These are phyloP conservation scores for Syzygium syzygioides DNA, from an alignment of 441 rosid genomes.

Conservation along the genomic window DNA sequence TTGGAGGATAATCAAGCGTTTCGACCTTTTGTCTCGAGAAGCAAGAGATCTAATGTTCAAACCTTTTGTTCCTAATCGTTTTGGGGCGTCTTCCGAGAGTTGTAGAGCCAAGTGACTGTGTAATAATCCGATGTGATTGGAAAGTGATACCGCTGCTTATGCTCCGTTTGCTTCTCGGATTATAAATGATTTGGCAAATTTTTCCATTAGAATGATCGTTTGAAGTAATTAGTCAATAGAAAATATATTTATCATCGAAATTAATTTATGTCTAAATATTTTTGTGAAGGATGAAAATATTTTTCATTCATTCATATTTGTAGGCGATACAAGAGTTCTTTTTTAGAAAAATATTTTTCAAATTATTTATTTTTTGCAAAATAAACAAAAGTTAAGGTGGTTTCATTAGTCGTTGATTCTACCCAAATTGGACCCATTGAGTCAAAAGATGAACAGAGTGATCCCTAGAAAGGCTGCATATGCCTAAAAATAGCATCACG, in stretches of 20 bases:
- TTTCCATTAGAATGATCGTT: no score
- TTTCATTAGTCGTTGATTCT: background rate
- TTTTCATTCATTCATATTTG: background rate
- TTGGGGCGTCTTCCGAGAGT: background rate
- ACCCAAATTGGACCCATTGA: background rate
- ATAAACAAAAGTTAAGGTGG: background rate
- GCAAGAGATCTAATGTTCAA: background rate
- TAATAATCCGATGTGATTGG: background rate
- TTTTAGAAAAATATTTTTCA: background rate
- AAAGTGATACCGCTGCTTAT: background rate
- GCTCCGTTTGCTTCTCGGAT: background rate
- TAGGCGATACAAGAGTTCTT: rapidly evolving
- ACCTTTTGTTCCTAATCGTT: background rate
- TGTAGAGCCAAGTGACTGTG: background rate
- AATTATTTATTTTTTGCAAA: background rate
- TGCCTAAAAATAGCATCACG: background rate
- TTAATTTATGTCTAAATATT: background rate
- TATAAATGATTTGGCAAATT: background rate
- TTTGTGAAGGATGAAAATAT: background rate
- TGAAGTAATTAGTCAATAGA: background rate
- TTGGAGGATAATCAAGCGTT: background rate
- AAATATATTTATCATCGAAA: background rate
- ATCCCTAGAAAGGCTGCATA: background rate
- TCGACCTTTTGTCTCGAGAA: background rate
- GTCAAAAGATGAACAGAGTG: background rate